A percentile compares a stretch with the other conserved stretches of the same genome.
Conservation (phyloP, 2,329 filamentous ascomycete genomes). For the Phialophora verrucosa region DNA sequence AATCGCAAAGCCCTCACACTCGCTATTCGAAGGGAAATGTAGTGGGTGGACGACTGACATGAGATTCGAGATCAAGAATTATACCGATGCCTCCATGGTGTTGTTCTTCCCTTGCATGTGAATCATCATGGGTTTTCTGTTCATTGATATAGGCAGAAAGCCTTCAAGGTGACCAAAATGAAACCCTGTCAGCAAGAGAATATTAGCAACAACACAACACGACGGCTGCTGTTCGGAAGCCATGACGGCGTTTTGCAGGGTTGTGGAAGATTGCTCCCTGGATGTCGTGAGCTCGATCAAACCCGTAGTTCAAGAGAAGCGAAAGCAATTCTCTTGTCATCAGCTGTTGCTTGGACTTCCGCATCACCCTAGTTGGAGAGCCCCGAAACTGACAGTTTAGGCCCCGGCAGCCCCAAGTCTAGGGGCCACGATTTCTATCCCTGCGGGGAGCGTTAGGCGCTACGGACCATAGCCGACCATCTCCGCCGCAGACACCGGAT, state of each 20-base stretch:
- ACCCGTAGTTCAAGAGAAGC: background rate
- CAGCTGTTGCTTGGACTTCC: background rate
- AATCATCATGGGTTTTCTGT: background rate
- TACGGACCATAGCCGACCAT: background rate
- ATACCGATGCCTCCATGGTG: background rate
- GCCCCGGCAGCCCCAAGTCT: background rate
- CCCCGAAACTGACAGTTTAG: background rate
- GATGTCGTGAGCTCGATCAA: background rate
- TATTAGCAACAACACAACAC: background rate
- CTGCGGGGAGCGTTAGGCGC: no score
- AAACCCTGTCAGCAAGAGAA: background rate
- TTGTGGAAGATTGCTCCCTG: background rate
- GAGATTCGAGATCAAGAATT: background rate
- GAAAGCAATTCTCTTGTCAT: no score
- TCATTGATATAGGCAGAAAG: background rate
- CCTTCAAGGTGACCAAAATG: background rate
- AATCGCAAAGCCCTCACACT: slow-evolving; percentile 48
- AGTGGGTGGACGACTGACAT: slow-evolving; percentile 28
- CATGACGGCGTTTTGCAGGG: background rate
- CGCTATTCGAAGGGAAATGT: slow-evolving; percentile 50
- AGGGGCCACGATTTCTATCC: background rate
- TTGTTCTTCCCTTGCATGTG: background rate
- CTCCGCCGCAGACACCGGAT: background rate
- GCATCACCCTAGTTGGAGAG: background rate
- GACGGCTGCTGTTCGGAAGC: background rate